Evolutionary conservation across 2,329 filamentous ascomycete genomes (phyloP).

Genomic region (Colletotrichum echinochloae): DNA sequence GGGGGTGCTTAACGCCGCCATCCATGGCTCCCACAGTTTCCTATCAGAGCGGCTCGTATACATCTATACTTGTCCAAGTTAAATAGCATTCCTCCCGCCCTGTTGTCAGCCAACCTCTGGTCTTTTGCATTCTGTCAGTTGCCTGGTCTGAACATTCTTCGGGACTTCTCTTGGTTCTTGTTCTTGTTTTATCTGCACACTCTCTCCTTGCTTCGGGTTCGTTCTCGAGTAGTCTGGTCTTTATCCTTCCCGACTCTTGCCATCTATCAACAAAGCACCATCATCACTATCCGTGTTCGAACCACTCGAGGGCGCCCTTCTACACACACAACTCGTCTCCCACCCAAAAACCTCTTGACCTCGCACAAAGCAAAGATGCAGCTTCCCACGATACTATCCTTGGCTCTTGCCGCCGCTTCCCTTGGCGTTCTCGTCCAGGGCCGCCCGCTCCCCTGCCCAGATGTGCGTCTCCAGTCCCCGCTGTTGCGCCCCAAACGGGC

Average conservation of each 20-base stretch:
- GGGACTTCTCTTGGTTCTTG: constrained; percentile 9
- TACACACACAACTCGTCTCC: background rate
- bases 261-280: constrained; percentile 7
- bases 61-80: constrained; percentile 28
- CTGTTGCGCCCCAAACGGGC: background rate
- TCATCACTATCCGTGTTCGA: background rate
- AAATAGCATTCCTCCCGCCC: constrained; percentile 29
- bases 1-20: constrained; percentile 31
- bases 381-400: constrained; percentile 43
- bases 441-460: constrained; percentile 54
- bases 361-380: constrained; percentile 43
- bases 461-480: constrained; percentile 47
- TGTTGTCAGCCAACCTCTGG: background rate
- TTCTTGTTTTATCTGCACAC: background rate
- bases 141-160: constrained; percentile 9
- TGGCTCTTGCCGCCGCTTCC: constrained; percentile 44
- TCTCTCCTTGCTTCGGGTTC: constrained; percentile 5
- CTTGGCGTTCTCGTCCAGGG: constrained; percentile 46
- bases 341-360: background rate
- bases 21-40: constrained; percentile 28
- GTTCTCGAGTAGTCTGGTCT: background rate
- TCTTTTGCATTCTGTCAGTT: constrained; percentile 19
- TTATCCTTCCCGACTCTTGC: background rate
- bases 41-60: constrained; percentile 18
- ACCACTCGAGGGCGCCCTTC: background rate